phyloP scores from a whole-genome alignment of 2,329 filamentous ascomycete genomes.

The Fusarium musae region DNA sequence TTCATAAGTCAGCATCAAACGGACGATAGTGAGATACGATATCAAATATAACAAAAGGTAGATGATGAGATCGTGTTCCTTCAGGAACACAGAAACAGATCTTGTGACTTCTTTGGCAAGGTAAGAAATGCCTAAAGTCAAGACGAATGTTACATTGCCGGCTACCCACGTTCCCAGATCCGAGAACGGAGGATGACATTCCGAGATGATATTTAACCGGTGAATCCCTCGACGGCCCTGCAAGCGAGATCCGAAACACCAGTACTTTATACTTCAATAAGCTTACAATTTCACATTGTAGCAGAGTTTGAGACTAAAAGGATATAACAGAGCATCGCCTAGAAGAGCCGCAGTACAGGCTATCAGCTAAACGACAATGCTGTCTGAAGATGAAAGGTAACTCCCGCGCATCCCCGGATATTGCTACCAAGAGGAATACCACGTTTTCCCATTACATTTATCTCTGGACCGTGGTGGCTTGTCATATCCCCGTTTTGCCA shows the following conservation, averaged over 20 bases:
- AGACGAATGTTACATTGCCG: neutral
- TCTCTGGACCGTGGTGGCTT: neutral
- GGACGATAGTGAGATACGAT: rapidly evolving
- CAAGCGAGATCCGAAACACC: neutral
- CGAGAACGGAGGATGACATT: neutral
- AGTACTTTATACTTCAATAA: rapidly evolving
- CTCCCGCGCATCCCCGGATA: rapidly evolving
- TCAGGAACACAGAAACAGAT: rapidly evolving
- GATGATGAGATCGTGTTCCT: neutral
- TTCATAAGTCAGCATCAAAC: too few species aligned
- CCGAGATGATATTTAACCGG: neutral
- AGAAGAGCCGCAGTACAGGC: too few species aligned
- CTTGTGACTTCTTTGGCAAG: neutral
- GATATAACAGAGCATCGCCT: too few species aligned
- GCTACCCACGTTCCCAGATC: neutral
- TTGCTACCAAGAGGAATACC: rapidly evolving
- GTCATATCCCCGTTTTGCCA: rapidly evolving
- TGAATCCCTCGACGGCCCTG: neutral
- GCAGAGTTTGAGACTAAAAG: too few species aligned
- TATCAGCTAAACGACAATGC: rapidly evolving
- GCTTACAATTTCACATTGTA: too few species aligned
- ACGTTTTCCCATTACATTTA: rapidly evolving
- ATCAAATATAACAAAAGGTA: rapidly evolving
- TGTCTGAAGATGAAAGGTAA: rapidly evolving
- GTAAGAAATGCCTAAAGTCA: neutral